Conservation (phyloP, 225 moss, liverwort and hornwort species). For the Antitrichia curtipendula region DNA sequence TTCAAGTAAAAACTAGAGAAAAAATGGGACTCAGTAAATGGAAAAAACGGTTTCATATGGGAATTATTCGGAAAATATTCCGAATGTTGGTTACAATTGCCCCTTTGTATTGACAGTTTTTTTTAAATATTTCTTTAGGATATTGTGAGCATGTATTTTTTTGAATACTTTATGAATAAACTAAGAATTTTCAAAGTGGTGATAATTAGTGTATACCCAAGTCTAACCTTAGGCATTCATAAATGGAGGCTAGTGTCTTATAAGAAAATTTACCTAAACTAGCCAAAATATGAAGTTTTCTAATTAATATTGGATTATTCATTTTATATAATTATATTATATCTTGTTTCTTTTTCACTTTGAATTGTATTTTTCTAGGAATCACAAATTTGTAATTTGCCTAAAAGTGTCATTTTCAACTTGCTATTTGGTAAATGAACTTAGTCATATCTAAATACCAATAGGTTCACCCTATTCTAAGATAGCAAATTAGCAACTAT, state of each 20-base stretch:
- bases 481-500: neutral
- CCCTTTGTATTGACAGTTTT: accelerated
- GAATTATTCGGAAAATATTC: too few relatives aligned
- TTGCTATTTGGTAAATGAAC: neutral
- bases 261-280: neutral
- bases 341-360: too few relatives aligned
- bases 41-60: accelerated
- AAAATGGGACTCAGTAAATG: neutral
- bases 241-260: neutral
- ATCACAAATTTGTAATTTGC: neutral
- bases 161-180: neutral
- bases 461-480: accelerated
- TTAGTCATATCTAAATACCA: neutral
- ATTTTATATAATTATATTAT: neutral
- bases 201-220: too few relatives aligned
- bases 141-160: accelerated
- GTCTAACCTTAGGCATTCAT: too few relatives aligned
- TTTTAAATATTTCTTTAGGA: neutral
- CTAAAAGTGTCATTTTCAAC: too few relatives aligned
- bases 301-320: neutral
- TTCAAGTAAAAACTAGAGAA: neutral
- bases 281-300: neutral
- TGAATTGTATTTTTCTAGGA: neutral
- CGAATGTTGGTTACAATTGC: accelerated
- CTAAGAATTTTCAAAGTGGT: too few relatives aligned